A percentile compares a stretch with the other conserved stretches of the same genome.
These are phyloP conservation scores for Lanmaoa pseudosensibilis DNA, from an alignment of 768 basidiomycete genomes.

Conservation along the genomic window DNA sequence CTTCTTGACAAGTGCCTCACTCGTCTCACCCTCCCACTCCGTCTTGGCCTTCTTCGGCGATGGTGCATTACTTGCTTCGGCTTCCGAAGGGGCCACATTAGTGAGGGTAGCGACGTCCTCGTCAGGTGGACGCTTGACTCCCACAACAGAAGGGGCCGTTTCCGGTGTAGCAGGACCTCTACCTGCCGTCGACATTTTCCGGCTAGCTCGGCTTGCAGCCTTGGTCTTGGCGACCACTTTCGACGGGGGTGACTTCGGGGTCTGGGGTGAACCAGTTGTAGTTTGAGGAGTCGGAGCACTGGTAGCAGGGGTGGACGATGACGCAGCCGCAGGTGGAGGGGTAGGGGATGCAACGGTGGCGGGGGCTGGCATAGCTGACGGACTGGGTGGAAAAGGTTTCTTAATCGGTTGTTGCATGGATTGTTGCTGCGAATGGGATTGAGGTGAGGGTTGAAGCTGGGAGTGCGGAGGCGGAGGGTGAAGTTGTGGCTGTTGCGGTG, in stretches of 20 bases:
- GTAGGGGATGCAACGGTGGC: slow-evolving; percentile 34
- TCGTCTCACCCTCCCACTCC: slow-evolving; percentile 66
- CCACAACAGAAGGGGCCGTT: slow-evolving; percentile 30
- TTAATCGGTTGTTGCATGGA: slow-evolving; percentile 10
- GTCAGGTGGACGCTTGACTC: slow-evolving; percentile 36
- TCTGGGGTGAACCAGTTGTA: slow-evolving; percentile 56
- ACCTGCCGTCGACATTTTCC: slow-evolving; percentile 35
- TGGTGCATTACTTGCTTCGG: slow-evolving; percentile 46
- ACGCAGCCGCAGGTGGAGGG: slow-evolving; percentile 44
- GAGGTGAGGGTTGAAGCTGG: slow-evolving; percentile 7
- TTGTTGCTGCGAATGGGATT: slow-evolving; percentile 12
- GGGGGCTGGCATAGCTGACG: slow-evolving; percentile 19
- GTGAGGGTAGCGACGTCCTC: slow-evolving; percentile 33
- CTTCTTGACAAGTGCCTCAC: slow-evolving; percentile 46
- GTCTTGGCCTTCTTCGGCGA: slow-evolving; percentile 72
- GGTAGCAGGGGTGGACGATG: slow-evolving; percentile 53
- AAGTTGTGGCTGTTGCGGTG: slow-evolving; percentile 9
- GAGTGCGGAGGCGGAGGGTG: slow-evolving; percentile 11
- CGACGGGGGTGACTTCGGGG: slow-evolving; percentile 68
- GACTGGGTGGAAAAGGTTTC: slow-evolving; percentile 25
- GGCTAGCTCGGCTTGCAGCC: slow-evolving; percentile 19
- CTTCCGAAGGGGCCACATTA: slow-evolving; percentile 34
- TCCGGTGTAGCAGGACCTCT: slow-evolving; percentile 37
- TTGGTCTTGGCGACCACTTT: slow-evolving; percentile 53
- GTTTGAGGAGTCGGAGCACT: slow-evolving; percentile 42